Evolutionary conservation across 2,329 filamentous ascomycete species (phyloP).

Genomic region (Colletotrichum siamense): DNA sequence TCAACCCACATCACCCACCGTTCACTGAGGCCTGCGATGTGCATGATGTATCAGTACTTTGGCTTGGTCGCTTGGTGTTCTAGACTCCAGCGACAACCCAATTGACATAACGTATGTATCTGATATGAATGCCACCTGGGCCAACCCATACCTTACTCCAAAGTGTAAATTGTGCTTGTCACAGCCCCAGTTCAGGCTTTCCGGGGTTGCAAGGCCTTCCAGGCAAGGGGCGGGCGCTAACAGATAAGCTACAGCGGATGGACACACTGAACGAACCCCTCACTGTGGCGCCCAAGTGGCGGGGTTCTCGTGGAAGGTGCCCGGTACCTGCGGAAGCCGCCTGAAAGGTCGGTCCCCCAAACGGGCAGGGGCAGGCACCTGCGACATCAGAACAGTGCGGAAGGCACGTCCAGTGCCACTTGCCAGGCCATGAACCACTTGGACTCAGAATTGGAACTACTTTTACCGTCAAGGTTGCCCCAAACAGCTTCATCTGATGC

Average conservation of each 20-base stretch:
- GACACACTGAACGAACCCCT: neutral
- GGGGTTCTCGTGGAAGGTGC: neutral
- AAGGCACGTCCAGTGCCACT: neutral
- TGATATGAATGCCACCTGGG: neutral
- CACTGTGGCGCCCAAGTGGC: neutral
- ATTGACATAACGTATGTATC: neutral
- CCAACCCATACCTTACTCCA: neutral
- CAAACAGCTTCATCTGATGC: neutral
- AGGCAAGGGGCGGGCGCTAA: neutral
- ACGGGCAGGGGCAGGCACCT: neutral
- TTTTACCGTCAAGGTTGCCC: neutral
- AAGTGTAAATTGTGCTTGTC: neutral
- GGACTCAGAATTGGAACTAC: neutral
- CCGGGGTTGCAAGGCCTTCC: neutral
- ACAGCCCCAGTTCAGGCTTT: neutral
- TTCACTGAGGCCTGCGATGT: neutral
- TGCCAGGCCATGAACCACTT: slow-evolving; percentile 16
- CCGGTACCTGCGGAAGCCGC: neutral
- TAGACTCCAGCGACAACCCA: neutral
- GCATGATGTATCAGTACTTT: neutral
- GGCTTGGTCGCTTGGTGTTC: neutral
- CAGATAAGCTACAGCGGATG: neutral
- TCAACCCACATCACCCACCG: neutral
- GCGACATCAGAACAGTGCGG: neutral
- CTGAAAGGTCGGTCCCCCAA: neutral